Evolutionary conservation across 2,329 filamentous ascomycete species (phyloP).

Genomic region (Aspergillus felis): DNA sequence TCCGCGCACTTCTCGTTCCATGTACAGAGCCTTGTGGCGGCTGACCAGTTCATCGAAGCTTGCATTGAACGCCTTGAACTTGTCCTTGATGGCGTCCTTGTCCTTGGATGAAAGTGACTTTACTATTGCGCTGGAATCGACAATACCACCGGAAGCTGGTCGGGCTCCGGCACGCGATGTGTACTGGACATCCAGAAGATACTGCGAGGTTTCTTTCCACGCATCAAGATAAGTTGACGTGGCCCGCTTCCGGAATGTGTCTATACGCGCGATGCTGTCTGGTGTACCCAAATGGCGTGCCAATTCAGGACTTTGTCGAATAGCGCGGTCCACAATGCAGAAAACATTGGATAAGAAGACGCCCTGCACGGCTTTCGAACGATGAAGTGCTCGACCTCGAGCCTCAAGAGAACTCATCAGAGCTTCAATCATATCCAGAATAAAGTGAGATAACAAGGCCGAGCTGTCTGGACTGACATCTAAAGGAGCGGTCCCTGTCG

Average conservation of each 20-base stretch:
- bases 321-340: constrained; percentile 77
- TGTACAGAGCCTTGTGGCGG: constrained; percentile 76
- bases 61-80: constrained; percentile 87
- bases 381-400: constrained; percentile 68
- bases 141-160: constrained; percentile 61
- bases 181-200: constrained; percentile 87
- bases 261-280: constrained; percentile 62
- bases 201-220: constrained; percentile 81
- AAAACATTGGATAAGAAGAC: constrained; percentile 91
- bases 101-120: constrained; percentile 84
- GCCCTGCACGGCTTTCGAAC: constrained; percentile 73
- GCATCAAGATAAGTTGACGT: constrained; percentile 76
- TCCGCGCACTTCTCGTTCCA: constrained; percentile 85
- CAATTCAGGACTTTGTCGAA: constrained; percentile 71
- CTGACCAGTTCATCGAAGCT: constrained; percentile 84
- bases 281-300: constrained; percentile 62
- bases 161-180: constrained; percentile 68
- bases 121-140: constrained; percentile 78
- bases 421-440: constrained; percentile 79
- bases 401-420: constrained; percentile 71
- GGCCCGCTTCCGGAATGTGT: constrained; percentile 83
- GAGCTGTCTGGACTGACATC: constrained; percentile 86
- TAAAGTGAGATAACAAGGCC: constrained; percentile 85
- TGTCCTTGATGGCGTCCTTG: constrained; percentile 93
- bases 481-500: constrained; percentile 68